A percentile compares a stretch with the other conserved stretches of the same genome.
phyloP scores from a whole-genome alignment of 139 green algal species.

The Chlorella sp. region DNA sequence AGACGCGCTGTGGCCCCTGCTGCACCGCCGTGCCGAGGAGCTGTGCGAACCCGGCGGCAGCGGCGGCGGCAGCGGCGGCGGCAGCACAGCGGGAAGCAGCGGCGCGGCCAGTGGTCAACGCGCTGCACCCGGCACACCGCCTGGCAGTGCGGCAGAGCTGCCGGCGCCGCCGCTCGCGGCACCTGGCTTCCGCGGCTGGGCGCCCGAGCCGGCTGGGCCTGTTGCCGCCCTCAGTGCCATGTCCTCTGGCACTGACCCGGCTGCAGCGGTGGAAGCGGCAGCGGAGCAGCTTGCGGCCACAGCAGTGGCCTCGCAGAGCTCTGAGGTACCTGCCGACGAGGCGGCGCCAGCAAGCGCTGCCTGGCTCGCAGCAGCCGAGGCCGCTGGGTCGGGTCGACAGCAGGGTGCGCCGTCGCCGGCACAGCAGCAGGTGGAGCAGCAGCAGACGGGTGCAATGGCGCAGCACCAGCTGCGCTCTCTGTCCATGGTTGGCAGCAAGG shows the following conservation, averaged over 20 bases:
- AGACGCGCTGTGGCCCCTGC: slow-evolving; percentile 46
- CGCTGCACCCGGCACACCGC: background rate
- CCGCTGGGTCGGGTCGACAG: background rate
- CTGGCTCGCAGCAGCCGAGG: background rate
- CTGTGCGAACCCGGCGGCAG: background rate
- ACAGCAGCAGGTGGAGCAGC: background rate
- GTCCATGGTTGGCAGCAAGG: slow-evolving; percentile 60
- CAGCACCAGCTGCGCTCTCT: slow-evolving; percentile 47
- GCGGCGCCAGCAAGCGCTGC: background rate
- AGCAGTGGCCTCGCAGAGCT: too few species aligned
- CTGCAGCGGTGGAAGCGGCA: background rate
- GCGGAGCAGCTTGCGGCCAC: background rate
- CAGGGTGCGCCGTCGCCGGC: background rate
- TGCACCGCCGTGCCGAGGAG: slow-evolving; percentile 3
- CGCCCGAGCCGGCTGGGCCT: background rate
- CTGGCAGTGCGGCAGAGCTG: too few species aligned
- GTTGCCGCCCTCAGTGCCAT: background rate
- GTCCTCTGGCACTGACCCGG: background rate
- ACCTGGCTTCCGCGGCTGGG: too few species aligned
- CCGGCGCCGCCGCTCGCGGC: too few species aligned
- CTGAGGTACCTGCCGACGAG: background rate
- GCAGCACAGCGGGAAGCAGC: too few species aligned
- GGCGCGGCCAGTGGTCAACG: too few species aligned
- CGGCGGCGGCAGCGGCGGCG: too few species aligned
- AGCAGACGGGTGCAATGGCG: background rate